These are phyloP conservation scores for Triglochin maritima DNA, from an alignment of 106 monocot species.

Conservation along the genomic window DNA sequence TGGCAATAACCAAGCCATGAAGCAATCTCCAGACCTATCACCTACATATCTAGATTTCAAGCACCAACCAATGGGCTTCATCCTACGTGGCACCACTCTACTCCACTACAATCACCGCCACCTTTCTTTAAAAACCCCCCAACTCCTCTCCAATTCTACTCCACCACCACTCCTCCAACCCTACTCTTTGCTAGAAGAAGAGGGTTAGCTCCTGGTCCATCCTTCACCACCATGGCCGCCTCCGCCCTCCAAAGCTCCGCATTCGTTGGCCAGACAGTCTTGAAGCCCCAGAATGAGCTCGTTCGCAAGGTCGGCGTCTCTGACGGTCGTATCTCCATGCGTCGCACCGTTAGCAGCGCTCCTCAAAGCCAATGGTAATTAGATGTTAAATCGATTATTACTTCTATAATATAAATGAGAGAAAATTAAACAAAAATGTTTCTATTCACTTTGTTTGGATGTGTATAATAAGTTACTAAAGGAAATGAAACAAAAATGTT, in stretches of 20 bases:
- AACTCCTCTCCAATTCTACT: background rate
- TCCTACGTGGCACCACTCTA: slow-evolving; percentile 29
- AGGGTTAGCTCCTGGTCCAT: background rate
- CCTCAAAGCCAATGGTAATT: slow-evolving; percentile 77
- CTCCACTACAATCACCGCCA: slow-evolving; percentile 9
- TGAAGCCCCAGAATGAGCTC: slow-evolving; percentile 42
- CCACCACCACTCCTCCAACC: background rate
- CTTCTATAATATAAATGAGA: background rate
- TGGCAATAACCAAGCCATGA: slow-evolving; percentile 2
- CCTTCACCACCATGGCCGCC: slow-evolving; percentile 33
- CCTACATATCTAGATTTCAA: slow-evolving; percentile 5
- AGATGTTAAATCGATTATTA: background rate
- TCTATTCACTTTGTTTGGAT: too few relatives aligned
- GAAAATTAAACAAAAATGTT: background rate
- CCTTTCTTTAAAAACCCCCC: background rate
- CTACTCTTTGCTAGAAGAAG: background rate
- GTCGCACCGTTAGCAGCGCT: slow-evolving; percentile 69
- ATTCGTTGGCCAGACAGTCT: slow-evolving; percentile 53
- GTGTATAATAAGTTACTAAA: too few relatives aligned
- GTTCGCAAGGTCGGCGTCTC: slow-evolving; percentile 39
- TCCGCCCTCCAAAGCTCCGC: slow-evolving; percentile 54
- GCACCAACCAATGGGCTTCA: slow-evolving; percentile 21
- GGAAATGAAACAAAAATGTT: too few relatives aligned
- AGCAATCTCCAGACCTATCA: background rate
- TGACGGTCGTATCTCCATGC: slow-evolving; percentile 73